A percentile compares a stretch with the other conserved stretches of the same genome.
These are phyloP conservation scores for sweet orange (Citrus sinensis) DNA, from an alignment of 345 rosid genomes.

Conservation along the genomic window DNA sequence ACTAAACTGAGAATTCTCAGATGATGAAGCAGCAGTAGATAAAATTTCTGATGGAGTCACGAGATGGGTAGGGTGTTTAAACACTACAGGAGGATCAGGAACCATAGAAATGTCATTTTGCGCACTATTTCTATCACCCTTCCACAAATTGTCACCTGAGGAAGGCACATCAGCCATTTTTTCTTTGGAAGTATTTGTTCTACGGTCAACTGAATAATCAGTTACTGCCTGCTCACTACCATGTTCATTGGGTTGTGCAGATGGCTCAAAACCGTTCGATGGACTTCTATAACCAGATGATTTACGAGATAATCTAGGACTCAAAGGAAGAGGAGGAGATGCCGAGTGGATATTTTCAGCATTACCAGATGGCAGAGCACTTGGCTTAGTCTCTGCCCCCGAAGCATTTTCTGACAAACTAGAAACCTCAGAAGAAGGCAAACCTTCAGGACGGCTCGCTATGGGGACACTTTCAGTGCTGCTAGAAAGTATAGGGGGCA, in stretches of 20 bases:
- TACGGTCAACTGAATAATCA: constrained; percentile 39
- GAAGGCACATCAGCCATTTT: constrained; percentile 24
- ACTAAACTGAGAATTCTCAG: constrained; percentile 42
- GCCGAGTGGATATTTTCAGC: constrained; percentile 30
- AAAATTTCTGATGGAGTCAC: constrained; percentile 71
- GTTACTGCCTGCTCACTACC: constrained; percentile 34
- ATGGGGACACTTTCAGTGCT: constrained; percentile 23
- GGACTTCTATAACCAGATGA: constrained; percentile 43
- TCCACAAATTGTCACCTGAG: constrained; percentile 34
- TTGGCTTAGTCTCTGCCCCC: constrained; percentile 30
- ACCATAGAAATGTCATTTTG: constrained; percentile 37
- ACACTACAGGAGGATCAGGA: constrained; percentile 33
- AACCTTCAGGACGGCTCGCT: constrained; percentile 28
- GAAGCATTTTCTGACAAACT: constrained; percentile 28
- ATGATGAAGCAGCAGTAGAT: constrained; percentile 39
- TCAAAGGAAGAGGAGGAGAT: constrained; percentile 41
- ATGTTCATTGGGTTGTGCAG: constrained; percentile 28
- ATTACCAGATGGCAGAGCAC: constrained; percentile 29
- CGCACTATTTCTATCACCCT: constrained; percentile 31
- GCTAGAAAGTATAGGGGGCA: constrained; percentile 20
- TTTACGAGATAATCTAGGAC: constrained; percentile 39
- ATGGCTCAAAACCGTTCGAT: constrained; percentile 28
- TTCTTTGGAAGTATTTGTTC: constrained; percentile 26
- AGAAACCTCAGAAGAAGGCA: constrained; percentile 38
- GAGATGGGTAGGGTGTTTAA: constrained; percentile 66